Conservation (phyloP, 1,284 basidiomycete genomes). For the Sanghuangporus weigelae region DNA sequence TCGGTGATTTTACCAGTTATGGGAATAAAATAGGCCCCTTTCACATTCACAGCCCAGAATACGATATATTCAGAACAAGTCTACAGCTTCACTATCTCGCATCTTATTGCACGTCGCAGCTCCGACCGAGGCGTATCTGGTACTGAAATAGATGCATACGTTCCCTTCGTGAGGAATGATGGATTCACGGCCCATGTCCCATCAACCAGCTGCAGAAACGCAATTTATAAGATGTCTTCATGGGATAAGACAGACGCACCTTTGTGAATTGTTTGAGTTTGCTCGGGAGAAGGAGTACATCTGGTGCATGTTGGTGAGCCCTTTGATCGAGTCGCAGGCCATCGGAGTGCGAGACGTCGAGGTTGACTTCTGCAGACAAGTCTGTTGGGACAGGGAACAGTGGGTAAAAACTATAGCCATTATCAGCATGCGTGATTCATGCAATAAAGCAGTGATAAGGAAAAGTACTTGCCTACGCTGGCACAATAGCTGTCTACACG, state of each 20-base stretch:
- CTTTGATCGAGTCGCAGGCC: conserved; percentile 40
- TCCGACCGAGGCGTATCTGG: conserved; percentile 4
- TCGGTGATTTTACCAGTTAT: background rate
- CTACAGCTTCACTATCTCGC: conserved; percentile 14
- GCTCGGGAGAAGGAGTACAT: conserved; percentile 82
- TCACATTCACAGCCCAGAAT: background rate
- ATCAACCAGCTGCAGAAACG: conserved; percentile 51
- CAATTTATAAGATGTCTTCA: background rate
- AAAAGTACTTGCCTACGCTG: conserved; percentile 67
- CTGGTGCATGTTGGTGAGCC: conserved; percentile 53
- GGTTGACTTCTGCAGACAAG: conserved; percentile 72
- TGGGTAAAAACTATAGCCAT: conserved; percentile 77
- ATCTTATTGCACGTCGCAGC: conserved; percentile 5
- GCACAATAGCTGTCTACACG: conserved; percentile 76
- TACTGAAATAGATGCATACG: conserved; percentile 40
- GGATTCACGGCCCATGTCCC: conserved; percentile 68
- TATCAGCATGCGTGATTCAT: background rate
- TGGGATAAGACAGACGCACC: conserved; percentile 35
- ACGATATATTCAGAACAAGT: background rate
- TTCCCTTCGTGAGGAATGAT: conserved; percentile 56
- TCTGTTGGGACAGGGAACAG: conserved; percentile 83
- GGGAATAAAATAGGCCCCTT: background rate
- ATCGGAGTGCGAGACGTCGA: conserved; percentile 77
- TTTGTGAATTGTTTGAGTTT: conserved; percentile 83
- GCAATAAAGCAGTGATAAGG: background rate